A percentile compares a stretch with the other conserved stretches of the same genome.
Conservation (phyloP, 2,329 filamentous ascomycete genomes). For the Cordyceps fumosorosea region DNA sequence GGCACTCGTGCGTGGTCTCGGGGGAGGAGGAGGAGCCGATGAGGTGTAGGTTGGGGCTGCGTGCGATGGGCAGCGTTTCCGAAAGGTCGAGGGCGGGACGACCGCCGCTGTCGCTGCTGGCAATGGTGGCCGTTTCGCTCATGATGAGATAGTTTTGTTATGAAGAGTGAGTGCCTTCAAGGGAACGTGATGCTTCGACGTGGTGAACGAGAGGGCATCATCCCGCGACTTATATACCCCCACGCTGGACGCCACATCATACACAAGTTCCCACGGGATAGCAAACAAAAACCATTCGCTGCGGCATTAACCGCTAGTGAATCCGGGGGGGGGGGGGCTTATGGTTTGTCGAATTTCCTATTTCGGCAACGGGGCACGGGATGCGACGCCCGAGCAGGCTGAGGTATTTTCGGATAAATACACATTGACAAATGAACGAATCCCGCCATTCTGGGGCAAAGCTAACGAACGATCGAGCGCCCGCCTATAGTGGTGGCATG, state of each 20-base stretch:
- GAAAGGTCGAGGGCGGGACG: background rate
- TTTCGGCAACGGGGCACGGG: background rate
- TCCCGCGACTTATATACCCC: too few species aligned
- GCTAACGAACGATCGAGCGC: background rate
- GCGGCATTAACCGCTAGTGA: too few species aligned
- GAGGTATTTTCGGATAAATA: background rate
- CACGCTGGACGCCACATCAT: too few species aligned
- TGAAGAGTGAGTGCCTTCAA: background rate
- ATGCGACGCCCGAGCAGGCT: background rate
- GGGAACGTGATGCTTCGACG: too few species aligned
- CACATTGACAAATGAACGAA: background rate
- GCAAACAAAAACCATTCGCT: too few species aligned
- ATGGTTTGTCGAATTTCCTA: background rate
- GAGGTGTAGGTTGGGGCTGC: slow-evolving; percentile 2
- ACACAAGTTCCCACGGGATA: too few species aligned
- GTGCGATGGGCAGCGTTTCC: background rate
- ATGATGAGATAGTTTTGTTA: background rate
- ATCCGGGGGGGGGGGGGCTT: too few species aligned
- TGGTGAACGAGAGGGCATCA: background rate
- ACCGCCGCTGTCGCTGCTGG: background rate
- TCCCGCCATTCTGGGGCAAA: background rate
- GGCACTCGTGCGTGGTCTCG: background rate
- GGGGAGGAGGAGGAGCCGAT: background rate
- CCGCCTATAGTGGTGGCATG: background rate
- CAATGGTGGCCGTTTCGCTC: slow-evolving; percentile 7